Evolutionary conservation across 495 filamentous ascomycete species (phyloP), one percentile per base, ranked within the genome.

Genomic region (Thermothielavioides terrestris): DNA sequence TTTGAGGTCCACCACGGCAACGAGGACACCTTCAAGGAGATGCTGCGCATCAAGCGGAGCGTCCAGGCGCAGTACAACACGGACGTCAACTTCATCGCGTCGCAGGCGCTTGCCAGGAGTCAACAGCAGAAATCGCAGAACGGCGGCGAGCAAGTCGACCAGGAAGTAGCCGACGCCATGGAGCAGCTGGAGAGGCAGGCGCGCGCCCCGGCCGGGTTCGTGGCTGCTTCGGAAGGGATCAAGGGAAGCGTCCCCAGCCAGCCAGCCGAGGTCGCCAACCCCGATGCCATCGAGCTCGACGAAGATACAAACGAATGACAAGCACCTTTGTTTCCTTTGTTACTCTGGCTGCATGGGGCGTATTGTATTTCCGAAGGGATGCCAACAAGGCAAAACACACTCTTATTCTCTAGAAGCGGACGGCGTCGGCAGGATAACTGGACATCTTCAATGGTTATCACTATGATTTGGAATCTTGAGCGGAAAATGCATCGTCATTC

Each of bases 1-100:
- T 99, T 99, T 68, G 92, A 99, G 67, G 88, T 96, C 3, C 82
- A 89, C 64, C 92, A 97, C 64, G 92, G 92, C 45, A 99, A 99
- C 67, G 94, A 99, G 61, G 92, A 99, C 65, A 99, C 92, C 7
- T 99, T 92, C 75, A 96, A 95, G 72, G 92, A 97, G 66, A 99
- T 99, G 92, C 75, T 97, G 35, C 83, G 91, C 21, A 88, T 97
- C 73, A 99, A 95, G 77, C 73, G 92, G 60, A 95, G 89, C 72
- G 92, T 97, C 5, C 89, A 95, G 67, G 90, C 92, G 42, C 86
- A 95, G 73, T 97, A 90, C 72, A 95, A 95, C 58, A 99, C 94
- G 27, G 94, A 99, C 64, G 91, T 99, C 73, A 95, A 88, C 63
- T 97, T 95, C 61, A 96, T 98, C 65, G 94, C 94, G 2, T 92